Conservation (phyloP, 2,329 filamentous ascomycete species). For the Leptographium radiaticola region DNA sequence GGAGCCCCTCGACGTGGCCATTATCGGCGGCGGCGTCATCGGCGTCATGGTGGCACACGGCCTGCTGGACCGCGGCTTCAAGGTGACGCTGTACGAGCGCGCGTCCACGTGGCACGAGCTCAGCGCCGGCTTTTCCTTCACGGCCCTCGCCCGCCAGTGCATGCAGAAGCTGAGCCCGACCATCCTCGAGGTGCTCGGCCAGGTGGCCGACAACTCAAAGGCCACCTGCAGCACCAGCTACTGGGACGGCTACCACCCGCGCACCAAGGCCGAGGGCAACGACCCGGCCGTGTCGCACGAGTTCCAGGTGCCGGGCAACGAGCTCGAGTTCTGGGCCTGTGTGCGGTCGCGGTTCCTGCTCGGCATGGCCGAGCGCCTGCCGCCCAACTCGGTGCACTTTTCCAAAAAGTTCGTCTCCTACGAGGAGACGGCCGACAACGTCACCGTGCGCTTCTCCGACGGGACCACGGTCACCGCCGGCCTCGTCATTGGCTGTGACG, state of each 20-base stretch:
- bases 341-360: not conserved
- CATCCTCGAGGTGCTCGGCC: not conserved
- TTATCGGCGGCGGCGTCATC: conserved; percentile 1
- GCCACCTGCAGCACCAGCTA: not conserved
- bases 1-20: not conserved
- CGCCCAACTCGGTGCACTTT: not conserved
- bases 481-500: conserved; percentile 47
- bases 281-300: not conserved
- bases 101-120: not conserved
- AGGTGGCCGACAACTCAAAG: not conserved
- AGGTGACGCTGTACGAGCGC: not conserved
- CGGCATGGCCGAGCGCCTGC: not conserved
- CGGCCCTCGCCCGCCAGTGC: not conserved
- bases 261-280: not conserved
- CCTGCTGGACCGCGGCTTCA: not conserved
- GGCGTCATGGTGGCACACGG: not conserved
- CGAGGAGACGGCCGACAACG: not conserved
- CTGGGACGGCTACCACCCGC: conserved; percentile 1
- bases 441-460: conserved; percentile 15
- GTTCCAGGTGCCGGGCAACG: not conserved
- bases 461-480: conserved; percentile 15
- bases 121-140: not conserved
- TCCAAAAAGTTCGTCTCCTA: conserved; percentile 3
- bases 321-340: not conserved
- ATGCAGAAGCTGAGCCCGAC: not conserved